Conservation (phyloP, 1,284 basidiomycete genomes). For the Melampsora americana region DNA sequence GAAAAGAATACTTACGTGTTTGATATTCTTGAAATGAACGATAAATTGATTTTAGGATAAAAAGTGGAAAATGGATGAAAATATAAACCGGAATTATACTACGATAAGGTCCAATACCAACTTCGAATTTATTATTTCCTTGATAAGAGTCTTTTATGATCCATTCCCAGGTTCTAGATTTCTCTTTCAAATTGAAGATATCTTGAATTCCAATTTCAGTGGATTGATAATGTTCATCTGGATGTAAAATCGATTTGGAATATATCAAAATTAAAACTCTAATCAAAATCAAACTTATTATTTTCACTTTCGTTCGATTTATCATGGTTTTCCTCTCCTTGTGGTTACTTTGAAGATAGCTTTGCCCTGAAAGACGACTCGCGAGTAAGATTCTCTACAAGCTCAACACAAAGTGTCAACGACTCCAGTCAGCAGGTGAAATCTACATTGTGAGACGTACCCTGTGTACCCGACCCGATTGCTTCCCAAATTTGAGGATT, state of each 20-base stretch:
- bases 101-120: conserved; percentile 45
- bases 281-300: conserved; percentile 46
- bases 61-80: conserved; percentile 45
- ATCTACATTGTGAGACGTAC: too few species aligned
- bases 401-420: too few species aligned
- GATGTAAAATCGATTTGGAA: conserved; percentile 52
- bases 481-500: too few species aligned
- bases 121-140: conserved; percentile 1
- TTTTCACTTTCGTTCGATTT: too few species aligned
- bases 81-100: conserved; percentile 48
- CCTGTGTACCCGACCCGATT: too few species aligned
- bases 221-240: conserved; percentile 55
- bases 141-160: conserved; percentile 49
- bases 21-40: not conserved
- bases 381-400: too few species aligned
- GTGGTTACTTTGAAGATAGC: too few species aligned
- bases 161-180: conserved; percentile 40
- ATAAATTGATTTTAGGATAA: conserved; percentile 23
- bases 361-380: too few species aligned
- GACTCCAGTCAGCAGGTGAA: too few species aligned
- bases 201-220: conserved; percentile 49
- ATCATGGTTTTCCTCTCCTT: too few species aligned
- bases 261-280: conserved; percentile 49
- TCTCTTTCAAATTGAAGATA: conserved; percentile 33
- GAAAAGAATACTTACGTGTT: not conserved